Evolutionary conservation across 208 protist species (phyloP), one percentile per base, ranked within the genome.

Genomic region (Wallacemonas sp.): DNA sequence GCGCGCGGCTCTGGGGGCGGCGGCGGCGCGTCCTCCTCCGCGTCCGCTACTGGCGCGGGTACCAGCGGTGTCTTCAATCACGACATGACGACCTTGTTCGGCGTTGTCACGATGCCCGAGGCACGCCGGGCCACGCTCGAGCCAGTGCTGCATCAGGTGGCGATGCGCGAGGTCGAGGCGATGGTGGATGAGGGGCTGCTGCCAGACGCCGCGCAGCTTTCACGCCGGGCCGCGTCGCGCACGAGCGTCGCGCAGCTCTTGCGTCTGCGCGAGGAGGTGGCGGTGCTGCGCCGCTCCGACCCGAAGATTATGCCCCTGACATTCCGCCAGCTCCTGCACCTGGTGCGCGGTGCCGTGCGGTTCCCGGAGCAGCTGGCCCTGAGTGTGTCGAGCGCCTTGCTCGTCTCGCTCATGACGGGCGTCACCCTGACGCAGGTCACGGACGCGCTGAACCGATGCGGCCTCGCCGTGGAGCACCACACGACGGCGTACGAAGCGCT

Each of bases 61-160:
- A 59, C 65, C 14, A 14, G 52, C 16, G 28, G 32, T 7, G 67
- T 85, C 73, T 63, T 98, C 44, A 83, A 79, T 5, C 73, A 82
- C 11, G 95, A 98, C 33, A 77, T 96, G 14, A 88, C 93, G 1
- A 80, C 82, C 18, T 54, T 97, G 28, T 98, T 98, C 77, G 79
- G 92, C 52, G 84, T 94, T 14, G 80, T 98, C 41, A 49, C 61
- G 26, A 81, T 98, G 76, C 81, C 87, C 7, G 79, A 82, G 26
- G 62, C 76, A 22, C 71, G 75, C 18, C 70, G 80, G 41, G 45
- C 62, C 22, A 72, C 79, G 23, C 63, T 89, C 2, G 70, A 65
- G 42, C 79, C 81, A 16, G 72, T 92, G 22, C 63, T 92, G 26
- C 63, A 50, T 16, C 76, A 86, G 44, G 83, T 88, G 0, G 86